phyloP scores from a whole-genome alignment of 1,284 basidiomycete genomes.

The Xerocomus nothofagi region DNA sequence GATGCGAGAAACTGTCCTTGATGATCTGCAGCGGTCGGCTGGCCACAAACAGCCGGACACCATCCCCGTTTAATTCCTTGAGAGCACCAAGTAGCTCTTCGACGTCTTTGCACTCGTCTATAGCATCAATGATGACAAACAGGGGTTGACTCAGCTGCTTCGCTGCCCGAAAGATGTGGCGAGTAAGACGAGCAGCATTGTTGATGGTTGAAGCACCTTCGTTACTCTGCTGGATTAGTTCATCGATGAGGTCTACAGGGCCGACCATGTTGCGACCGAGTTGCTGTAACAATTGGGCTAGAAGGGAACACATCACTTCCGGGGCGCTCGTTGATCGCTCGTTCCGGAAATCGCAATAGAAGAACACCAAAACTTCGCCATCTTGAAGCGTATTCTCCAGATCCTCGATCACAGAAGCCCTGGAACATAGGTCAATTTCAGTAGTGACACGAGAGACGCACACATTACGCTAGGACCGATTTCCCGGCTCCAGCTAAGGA shows the following conservation, averaged over 20 bases:
- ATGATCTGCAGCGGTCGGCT: slow-evolving; percentile 3
- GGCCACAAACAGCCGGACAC: neutral
- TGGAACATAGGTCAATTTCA: neutral
- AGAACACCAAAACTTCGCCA: slow-evolving; percentile 8
- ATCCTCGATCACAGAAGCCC: slow-evolving; percentile 12
- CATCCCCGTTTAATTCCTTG: neutral
- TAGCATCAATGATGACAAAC: slow-evolving; percentile 2
- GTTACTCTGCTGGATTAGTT: neutral
- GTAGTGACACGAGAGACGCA: neutral
- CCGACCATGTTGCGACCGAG: neutral
- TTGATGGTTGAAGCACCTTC: neutral
- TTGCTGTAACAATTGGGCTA: slow-evolving; percentile 13
- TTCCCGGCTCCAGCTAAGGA: slow-evolving; percentile 11
- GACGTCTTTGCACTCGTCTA: slow-evolving; percentile 5
- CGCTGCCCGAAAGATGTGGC: slow-evolving; percentile 1
- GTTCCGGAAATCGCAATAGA: slow-evolving; percentile 20
- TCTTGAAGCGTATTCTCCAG: neutral
- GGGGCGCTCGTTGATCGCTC: slow-evolving; percentile 3
- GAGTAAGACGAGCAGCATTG: neutral
- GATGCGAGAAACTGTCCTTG: neutral
- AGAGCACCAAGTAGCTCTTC: neutral
- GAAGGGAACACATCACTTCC: slow-evolving; percentile 15
- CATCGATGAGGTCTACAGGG: neutral
- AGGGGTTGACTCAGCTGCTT: neutral
- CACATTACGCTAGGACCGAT: slow-evolving; percentile 17